These are phyloP conservation scores for Porphyrellus sp. DNA, from an alignment of 1,284 basidiomycete species.

Conservation along the genomic window DNA sequence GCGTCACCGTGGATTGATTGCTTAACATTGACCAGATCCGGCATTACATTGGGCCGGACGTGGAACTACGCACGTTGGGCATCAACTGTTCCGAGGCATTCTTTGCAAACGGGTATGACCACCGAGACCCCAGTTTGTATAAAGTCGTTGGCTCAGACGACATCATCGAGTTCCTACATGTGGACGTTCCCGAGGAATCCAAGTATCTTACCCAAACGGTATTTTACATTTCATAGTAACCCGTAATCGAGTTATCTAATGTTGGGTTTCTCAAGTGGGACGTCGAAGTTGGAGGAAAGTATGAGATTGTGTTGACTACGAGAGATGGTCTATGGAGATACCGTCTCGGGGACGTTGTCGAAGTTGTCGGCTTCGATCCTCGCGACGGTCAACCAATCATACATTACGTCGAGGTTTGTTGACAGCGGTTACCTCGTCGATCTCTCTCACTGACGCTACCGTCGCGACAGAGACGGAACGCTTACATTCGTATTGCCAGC, in stretches of 20 bases:
- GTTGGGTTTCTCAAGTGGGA: constrained; percentile 19
- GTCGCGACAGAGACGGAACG: constrained; percentile 16
- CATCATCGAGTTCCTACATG: constrained; percentile 25
- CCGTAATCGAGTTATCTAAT: neutral
- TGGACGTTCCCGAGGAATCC: constrained; percentile 18
- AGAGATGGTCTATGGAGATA: constrained; percentile 30
- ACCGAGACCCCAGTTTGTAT: constrained; percentile 21
- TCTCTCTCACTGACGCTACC: neutral
- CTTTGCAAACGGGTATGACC: constrained; percentile 27
- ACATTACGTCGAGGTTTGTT: constrained; percentile 24
- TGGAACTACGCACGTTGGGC: constrained; percentile 19
- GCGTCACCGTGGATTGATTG: neutral
- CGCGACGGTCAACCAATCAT: constrained; percentile 23
- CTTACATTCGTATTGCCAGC: constrained; percentile 20
- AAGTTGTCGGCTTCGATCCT: constrained; percentile 24
- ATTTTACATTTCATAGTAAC: neutral
- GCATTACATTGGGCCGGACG: constrained; percentile 22
- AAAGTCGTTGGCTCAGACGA: constrained; percentile 28
- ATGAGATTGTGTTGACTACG: constrained; percentile 26
- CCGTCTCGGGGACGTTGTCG: constrained; percentile 23
- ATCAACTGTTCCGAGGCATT: constrained; percentile 28
- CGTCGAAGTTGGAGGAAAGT: constrained; percentile 12
- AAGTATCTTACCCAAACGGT: constrained; percentile 22
- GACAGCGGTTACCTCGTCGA: neutral
- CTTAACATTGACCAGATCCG: constrained; percentile 11